phyloP scores from a whole-genome alignment of 257 asterid genomes.

The Plantago elongata region DNA sequence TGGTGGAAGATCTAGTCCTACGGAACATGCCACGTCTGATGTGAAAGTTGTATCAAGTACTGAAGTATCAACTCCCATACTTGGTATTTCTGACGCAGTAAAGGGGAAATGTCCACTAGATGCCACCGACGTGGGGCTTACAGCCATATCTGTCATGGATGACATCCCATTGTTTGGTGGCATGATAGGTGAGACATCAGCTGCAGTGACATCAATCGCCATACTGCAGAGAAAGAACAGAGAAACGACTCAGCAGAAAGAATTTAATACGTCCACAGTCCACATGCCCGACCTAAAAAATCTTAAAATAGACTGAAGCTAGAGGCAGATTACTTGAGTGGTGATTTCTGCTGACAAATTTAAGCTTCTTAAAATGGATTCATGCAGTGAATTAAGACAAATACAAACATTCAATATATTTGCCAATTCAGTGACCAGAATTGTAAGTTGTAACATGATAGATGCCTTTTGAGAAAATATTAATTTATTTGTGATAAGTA shows the following conservation, averaged over 20 bases:
- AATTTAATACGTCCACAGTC: background rate
- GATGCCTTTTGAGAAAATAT: background rate
- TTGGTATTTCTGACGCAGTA: conserved; percentile 74
- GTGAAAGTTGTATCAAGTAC: conserved; percentile 81
- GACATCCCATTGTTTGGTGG: conserved; percentile 68
- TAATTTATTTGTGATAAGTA: background rate
- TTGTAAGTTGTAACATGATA: background rate
- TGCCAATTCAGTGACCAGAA: too few relatives aligned
- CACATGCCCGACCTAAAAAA: too few relatives aligned
- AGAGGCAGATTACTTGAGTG: too few relatives aligned
- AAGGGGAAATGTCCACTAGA: conserved; percentile 93
- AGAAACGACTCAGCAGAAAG: background rate
- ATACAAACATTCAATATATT: too few relatives aligned
- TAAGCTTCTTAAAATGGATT: too few relatives aligned
- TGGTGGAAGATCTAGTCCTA: conserved; percentile 67
- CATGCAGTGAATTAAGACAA: too few relatives aligned
- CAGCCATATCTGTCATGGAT: conserved; percentile 73
- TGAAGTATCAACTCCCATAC: conserved; percentile 78
- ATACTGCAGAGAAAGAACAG: conserved; percentile 38
- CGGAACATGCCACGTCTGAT: conserved; percentile 72
- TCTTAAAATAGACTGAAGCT: too few relatives aligned
- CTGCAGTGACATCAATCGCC: conserved; percentile 50
- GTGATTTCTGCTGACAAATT: too few relatives aligned
- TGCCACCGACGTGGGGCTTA: conserved; percentile 87
- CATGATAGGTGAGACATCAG: conserved; percentile 52